Evolutionary conservation across 169 alveolate genomes (phyloP).

Genomic region (Plasmodium sp.): DNA sequence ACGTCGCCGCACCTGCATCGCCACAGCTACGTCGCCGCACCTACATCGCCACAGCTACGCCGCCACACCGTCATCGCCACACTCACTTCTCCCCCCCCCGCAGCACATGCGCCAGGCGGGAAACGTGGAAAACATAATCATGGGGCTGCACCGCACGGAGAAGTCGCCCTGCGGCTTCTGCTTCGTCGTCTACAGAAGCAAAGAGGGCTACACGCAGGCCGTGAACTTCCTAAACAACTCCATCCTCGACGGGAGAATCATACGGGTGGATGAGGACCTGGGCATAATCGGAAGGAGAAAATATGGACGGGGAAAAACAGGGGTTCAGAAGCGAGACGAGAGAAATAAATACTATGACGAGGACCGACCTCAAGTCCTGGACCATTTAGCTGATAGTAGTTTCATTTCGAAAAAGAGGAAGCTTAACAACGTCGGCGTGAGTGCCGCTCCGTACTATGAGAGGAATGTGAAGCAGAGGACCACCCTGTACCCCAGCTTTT

Average conservation of each 20-base stretch:
- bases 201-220: slow-evolving; percentile 79
- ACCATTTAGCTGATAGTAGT: slow-evolving; percentile 9
- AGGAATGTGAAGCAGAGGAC: slow-evolving; percentile 45
- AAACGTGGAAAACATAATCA: slow-evolving; percentile 79
- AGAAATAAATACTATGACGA: slow-evolving; percentile 57
- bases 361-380: slow-evolving; percentile 55
- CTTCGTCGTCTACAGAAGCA: slow-evolving; percentile 79
- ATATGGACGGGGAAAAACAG: slow-evolving; percentile 84
- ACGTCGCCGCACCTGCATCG: background rate
- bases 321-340: slow-evolving; percentile 85
- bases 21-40: background rate
- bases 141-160: slow-evolving; percentile 84
- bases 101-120: slow-evolving; percentile 78
- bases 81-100: background rate
- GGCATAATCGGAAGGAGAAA: slow-evolving; percentile 82
- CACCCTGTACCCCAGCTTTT: background rate
- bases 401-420: slow-evolving; percentile 49
- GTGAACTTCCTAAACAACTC: slow-evolving; percentile 81
- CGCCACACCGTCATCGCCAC: background rate
- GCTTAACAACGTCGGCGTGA: background rate
- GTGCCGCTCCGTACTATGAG: slow-evolving; percentile 10
- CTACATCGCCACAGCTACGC: background rate
- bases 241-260: slow-evolving; percentile 83
- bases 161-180: slow-evolving; percentile 86
- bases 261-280: slow-evolving; percentile 84